phyloP scores from a whole-genome alignment of 1,284 basidiomycete species.

The Puccinia horiana region DNA sequence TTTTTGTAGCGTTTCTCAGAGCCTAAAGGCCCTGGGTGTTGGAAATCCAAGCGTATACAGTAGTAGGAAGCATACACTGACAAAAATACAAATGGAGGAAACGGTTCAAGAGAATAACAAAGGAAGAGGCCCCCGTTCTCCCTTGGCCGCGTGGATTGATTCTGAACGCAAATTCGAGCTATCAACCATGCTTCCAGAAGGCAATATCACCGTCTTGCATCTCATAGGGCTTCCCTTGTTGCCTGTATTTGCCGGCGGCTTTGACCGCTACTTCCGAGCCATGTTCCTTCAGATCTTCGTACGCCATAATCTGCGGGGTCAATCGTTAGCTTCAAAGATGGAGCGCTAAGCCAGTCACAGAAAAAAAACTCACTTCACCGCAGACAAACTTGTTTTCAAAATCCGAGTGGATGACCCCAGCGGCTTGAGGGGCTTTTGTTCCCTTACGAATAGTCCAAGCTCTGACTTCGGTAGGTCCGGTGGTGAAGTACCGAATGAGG shows the following conservation, averaged over 20 bases:
- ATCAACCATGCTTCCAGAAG: constrained; percentile 51
- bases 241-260: constrained; percentile 89
- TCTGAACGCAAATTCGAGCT: neutral
- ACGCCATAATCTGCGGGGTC: constrained; percentile 72
- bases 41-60: neutral
- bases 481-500: constrained; percentile 84
- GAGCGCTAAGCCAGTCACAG: neutral
- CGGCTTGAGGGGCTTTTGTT: constrained; percentile 92
- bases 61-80: neutral
- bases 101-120: neutral
- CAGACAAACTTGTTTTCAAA: constrained; percentile 99
- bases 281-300: constrained; percentile 85
- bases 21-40: neutral
- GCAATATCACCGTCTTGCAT: constrained; percentile 58
- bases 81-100: neutral
- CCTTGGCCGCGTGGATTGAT: neutral
- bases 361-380: constrained; percentile 68
- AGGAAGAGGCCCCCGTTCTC: neutral
- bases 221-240: constrained; percentile 96
- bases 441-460: constrained; percentile 96
- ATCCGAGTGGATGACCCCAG: constrained; percentile 96
- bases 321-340: neutral
- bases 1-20: neutral
- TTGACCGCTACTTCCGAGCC: constrained; percentile 89
- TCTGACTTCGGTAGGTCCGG: constrained; percentile 89